Base-by-base conservation (phyloP, 176 grass and related monocot species). In the Carex myosuroides region DNA sequence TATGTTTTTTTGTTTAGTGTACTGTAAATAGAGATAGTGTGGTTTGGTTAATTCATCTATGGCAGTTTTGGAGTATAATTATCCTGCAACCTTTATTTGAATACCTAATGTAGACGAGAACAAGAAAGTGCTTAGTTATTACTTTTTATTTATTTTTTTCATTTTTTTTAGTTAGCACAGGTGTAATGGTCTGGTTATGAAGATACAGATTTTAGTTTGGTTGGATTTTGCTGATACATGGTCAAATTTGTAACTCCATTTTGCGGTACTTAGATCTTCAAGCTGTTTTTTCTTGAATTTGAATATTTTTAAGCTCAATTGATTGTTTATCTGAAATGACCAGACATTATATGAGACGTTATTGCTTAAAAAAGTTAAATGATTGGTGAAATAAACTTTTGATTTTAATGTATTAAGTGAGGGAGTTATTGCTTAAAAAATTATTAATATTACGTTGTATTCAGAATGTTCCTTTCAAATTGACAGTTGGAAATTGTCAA, bases 11-110 rank as follows among this genome's bases (percentile, higher is more conserved):
- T 57, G 60, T 62, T 21, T 62, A 21, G 5, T 24, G 59, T 26
- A 62, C 21, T 62, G 73, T 78, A 78, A 78, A 78, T 78, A 77
- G 5, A 57, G 50, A 17, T 78, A 57, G 53, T 10, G 14, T 78
- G 73, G 24, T 78, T 78, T 56, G 5, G 52, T 55, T 78, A 32
- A 78, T 57, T 78, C 24, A 78, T 78, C 13, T 78, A 3, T 18
- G 4, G 24, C 73, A 77, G 50, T 77, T 77, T 77, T 29, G 72
- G 24, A 32, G 20, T 18, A 74, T 68, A 26, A 6, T 73, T 50
- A 22, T 75, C 11, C 13, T 50, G 21, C n/a, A 24, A 75, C 10
- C n/a, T 75, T 53, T 75, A 29, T 29, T 24, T 24, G 46, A 75
- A 75, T 52, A 13, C 12, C 11, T 24, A 53, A 75, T 75, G 71